These are phyloP conservation scores for Neurospora crassa DNA, from an alignment of 2,329 filamentous ascomycete species.

Conservation along the genomic window DNA sequence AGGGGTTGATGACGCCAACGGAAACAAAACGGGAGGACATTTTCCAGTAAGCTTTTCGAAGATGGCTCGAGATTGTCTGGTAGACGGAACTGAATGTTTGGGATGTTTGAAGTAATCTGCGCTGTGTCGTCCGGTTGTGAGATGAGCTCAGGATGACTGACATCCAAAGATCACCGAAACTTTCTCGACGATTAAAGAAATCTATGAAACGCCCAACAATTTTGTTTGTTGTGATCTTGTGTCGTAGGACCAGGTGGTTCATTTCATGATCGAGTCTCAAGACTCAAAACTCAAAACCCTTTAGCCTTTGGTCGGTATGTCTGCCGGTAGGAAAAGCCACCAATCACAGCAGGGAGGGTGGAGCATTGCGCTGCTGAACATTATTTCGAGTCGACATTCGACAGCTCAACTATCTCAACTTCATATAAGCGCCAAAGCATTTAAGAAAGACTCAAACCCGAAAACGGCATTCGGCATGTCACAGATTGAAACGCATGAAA, in stretches of 20 bases:
- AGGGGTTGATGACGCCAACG: slow-evolving; percentile 39
- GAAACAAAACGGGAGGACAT: slow-evolving; percentile 50
- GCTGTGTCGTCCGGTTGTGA: background rate
- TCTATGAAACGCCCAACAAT: too few relatives aligned
- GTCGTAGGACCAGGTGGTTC: background rate
- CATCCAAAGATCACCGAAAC: background rate
- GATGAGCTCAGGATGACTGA: background rate
- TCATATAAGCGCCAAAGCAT: background rate
- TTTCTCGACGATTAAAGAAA: background rate
- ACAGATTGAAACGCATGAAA: background rate
- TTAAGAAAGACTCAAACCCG: background rate
- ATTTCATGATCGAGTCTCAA: background rate
- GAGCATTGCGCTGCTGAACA: background rate
- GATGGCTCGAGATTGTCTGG: background rate
- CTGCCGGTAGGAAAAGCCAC: background rate
- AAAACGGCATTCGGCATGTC: background rate
- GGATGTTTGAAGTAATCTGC: background rate
- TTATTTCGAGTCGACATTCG: background rate
- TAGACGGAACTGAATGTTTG: background rate
- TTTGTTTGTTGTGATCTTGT: background rate
- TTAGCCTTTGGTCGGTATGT: background rate
- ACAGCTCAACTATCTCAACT: background rate
- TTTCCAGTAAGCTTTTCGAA: background rate
- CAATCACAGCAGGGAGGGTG: background rate
- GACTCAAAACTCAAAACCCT: background rate